Base-by-base conservation (phyloP, 2,329 filamentous ascomycete species). In the Diaporthe nobilis region DNA sequence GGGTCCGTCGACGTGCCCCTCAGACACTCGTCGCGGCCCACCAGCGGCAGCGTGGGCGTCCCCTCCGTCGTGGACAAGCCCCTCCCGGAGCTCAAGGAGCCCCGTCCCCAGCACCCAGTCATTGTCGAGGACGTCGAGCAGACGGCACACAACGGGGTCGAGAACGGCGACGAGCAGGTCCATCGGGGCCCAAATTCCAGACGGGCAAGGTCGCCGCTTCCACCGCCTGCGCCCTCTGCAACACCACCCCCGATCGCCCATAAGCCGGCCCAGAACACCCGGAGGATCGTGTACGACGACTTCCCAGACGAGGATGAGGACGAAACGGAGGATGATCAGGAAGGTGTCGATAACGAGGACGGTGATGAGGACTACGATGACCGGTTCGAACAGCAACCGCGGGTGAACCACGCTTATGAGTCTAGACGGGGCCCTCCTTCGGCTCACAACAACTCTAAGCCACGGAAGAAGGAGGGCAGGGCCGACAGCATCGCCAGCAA, bases 11-110 rank as follows among this genome's bases (percentile, higher is more conserved):
- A 75, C 2, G 31, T 73, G 31, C 70, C 74, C 28, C 15, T 39
- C 31, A 73, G 74, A 25, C 74, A 75, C 49, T 75, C 74, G 2
- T 75, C 74, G n/a, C 70, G 61, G 25, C 58, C 63, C n/a, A 51
- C 42, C 8, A 60, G 60, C 34, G 65, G 47, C 47, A 70, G 49
- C n/a, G 49, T 70, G 49, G 65, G 65, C 49, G 34, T 70, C 34
- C 65, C 65, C n/a, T 70, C 65, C 34, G 47, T 55, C 47, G 65
- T 70, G 47, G 65, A 55, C 49, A 70, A 70, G 49, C 65, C 65
- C 2, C 49, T 70, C 15, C 65, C 65, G 6, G 65, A 70, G 34
- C 49, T 70, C 12, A 55, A 42, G 49, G 65, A 70, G 65, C 65
- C 65, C n/a, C 65, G 65, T 10, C 49, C 65, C 22, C 65, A 70